These are phyloP conservation scores for Forsythia viridissima DNA, from an alignment of 257 asterid species.

Conservation along the genomic window DNA sequence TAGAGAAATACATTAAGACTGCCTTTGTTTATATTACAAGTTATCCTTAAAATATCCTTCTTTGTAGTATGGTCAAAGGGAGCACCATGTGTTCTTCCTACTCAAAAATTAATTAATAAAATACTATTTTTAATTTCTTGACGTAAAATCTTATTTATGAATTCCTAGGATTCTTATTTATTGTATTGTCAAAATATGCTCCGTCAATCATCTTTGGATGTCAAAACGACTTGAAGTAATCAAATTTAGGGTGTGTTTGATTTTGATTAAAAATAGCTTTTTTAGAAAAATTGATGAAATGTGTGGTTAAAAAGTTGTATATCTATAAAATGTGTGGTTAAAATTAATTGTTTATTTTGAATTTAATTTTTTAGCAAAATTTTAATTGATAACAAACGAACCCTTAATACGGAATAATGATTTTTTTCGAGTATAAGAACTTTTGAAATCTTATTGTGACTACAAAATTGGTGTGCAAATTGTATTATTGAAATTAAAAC, in stretches of 20 bases:
- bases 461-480: background rate
- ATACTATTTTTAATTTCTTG: slow-evolving; percentile 1
- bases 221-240: background rate
- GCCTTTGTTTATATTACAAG: slow-evolving; percentile 28
- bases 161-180: slow-evolving; percentile 24
- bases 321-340: too few relatives aligned
- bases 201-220: background rate
- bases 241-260: too few relatives aligned
- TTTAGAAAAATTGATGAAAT: too few relatives aligned
- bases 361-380: too few relatives aligned
- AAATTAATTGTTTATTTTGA: too few relatives aligned
- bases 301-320: too few relatives aligned
- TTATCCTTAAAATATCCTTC: slow-evolving; percentile 23
- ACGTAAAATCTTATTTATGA: background rate
- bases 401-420: too few relatives aligned
- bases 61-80: slow-evolving; percentile 35
- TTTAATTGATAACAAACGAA: too few relatives aligned
- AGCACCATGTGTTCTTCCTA: slow-evolving; percentile 40
- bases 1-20: slow-evolving; percentile 25
- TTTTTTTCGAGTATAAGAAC: background rate
- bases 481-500: too few relatives aligned
- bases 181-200: background rate
- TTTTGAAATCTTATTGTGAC: background rate
- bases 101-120: slow-evolving; percentile 16
- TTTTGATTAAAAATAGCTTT: too few relatives aligned